Evolutionary conservation across 2,329 filamentous ascomycete genomes (phyloP).

Genomic region (Fusarium brevicatenulatum): DNA sequence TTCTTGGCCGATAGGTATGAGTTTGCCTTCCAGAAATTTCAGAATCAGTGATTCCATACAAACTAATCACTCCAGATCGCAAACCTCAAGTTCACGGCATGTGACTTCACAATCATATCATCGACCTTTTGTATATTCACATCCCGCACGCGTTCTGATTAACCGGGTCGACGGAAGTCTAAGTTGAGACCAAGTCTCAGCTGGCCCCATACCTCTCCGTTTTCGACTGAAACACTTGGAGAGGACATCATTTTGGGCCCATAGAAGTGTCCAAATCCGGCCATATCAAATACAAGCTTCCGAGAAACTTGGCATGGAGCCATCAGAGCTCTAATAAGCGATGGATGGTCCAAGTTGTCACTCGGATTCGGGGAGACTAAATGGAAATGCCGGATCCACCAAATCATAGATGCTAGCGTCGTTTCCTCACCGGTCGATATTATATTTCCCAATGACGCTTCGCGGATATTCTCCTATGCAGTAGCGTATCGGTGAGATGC

Average conservation of each 20-base stretch:
- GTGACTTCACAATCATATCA: background rate
- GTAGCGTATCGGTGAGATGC: background rate
- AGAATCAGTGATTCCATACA: background rate
- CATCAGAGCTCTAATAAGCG: background rate
- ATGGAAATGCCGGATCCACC: background rate
- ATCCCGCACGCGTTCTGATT: background rate
- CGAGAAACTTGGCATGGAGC: background rate
- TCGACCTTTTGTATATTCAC: background rate
- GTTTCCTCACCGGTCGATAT: background rate
- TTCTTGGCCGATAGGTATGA: background rate
- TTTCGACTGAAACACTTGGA: background rate
- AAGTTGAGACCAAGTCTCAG: conserved; percentile 7
- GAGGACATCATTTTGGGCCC: background rate
- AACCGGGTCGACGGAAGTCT: background rate
- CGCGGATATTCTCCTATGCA: too few relatives aligned
- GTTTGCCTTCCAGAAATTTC: background rate
- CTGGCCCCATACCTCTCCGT: background rate
- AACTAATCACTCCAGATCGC: background rate
- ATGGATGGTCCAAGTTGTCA: background rate
- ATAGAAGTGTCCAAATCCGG: background rate
- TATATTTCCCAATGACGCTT: background rate
- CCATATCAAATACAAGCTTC: background rate
- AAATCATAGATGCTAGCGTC: background rate
- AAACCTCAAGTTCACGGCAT: background rate
- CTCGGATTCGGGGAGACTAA: background rate